Evolutionary conservation across 73 alveolate genomes (phyloP).

Genomic region (Paramecium tetraurelia): DNA sequence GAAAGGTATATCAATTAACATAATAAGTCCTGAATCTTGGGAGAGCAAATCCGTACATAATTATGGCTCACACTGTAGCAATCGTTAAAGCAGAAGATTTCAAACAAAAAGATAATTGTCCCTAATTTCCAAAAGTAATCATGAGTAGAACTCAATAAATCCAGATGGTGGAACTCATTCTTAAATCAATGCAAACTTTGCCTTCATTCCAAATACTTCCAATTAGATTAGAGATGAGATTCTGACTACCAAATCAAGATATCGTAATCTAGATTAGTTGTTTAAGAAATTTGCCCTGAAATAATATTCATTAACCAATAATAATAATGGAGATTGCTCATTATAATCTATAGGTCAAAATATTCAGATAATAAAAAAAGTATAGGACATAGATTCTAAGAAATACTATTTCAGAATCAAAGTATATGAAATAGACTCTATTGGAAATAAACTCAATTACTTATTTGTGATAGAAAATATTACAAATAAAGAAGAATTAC

Average conservation of each 20-base stretch:
- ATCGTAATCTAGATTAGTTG: background rate
- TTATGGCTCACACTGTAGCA: background rate
- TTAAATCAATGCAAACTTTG: background rate
- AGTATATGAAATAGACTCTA: background rate
- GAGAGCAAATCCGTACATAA: background rate
- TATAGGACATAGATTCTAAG: background rate
- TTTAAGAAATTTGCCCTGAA: background rate
- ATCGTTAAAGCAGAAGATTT: background rate
- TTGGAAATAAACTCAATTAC: background rate
- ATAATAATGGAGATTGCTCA: background rate
- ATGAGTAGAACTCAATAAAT: background rate
- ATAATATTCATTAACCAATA: background rate
- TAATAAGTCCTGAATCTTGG: conserved; percentile 11
- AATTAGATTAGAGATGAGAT: background rate
- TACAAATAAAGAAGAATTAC: background rate
- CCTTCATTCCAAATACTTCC: background rate
- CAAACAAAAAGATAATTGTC: background rate
- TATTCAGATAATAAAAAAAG: background rate
- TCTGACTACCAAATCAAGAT: background rate
- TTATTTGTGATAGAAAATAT: conserved; percentile 13
- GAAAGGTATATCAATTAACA: background rate
- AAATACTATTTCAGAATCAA: background rate
- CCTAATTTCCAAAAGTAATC: background rate
- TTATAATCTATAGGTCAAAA: background rate
- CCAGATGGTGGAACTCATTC: conserved; percentile 11